A percentile compares a stretch with the other conserved stretches of the same genome.
phyloP scores from a whole-genome alignment of 345 rosid species.

The Limnanthes douglasii region DNA sequence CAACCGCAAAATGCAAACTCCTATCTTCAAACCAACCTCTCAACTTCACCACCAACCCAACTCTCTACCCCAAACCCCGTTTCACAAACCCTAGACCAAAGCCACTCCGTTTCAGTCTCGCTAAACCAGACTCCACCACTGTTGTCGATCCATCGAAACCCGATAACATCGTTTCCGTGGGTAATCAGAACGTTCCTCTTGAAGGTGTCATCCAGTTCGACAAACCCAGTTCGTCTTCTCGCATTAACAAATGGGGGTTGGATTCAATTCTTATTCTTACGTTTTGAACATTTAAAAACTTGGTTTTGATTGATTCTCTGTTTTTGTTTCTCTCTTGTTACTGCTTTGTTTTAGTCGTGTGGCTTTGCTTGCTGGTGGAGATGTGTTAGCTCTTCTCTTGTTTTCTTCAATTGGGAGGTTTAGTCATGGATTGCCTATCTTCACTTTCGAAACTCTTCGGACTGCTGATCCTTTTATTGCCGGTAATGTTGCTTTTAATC shows the following conservation, averaged over 20 bases:
- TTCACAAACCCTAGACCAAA: slow-evolving; percentile 9
- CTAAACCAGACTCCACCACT: slow-evolving; percentile 41
- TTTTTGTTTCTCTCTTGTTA: background rate
- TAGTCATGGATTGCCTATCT: slow-evolving; percentile 65
- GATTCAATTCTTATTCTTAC: background rate
- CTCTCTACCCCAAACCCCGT: no score
- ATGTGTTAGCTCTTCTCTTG: slow-evolving; percentile 60
- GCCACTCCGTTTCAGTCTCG: slow-evolving; percentile 22
- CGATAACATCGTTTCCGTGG: slow-evolving; percentile 37
- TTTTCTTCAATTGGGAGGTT: slow-evolving; percentile 87
- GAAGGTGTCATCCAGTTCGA: slow-evolving; percentile 95
- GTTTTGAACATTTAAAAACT: background rate
- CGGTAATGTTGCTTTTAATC: slow-evolving; percentile 30
- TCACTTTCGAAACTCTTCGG: slow-evolving; percentile 54
- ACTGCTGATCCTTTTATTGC: slow-evolving; percentile 92
- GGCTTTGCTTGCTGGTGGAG: slow-evolving; percentile 82
- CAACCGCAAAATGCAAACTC: no score
- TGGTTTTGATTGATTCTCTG: background rate
- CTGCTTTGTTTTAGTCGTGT: slow-evolving; percentile 32
- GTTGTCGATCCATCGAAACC: slow-evolving; percentile 10
- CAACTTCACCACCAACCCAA: no score
- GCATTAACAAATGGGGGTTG: slow-evolving; percentile 64
- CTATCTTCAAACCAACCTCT: no score
- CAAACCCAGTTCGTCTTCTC: slow-evolving; percentile 37
- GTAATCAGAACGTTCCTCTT: slow-evolving; percentile 51